These are phyloP conservation scores for Danielia reshetovae DNA, from an alignment of 805 yeast genomes.

Conservation along the genomic window DNA sequence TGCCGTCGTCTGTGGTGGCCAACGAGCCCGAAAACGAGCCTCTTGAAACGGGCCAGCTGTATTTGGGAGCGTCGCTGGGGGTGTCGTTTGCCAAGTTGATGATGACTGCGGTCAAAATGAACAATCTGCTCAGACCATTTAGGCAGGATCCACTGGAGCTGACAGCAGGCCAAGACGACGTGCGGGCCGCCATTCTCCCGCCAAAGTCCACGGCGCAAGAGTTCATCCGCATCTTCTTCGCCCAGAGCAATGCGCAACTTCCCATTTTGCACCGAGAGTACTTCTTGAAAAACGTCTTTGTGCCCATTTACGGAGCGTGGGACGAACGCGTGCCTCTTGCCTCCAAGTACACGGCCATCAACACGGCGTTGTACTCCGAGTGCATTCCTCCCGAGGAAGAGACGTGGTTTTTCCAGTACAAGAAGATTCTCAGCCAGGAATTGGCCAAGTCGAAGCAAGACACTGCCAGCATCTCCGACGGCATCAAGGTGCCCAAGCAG, in stretches of 20 bases:
- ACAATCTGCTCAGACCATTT: constrained; percentile 15
- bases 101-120: constrained; percentile 70
- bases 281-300: constrained; percentile 61
- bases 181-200: constrained; percentile 54
- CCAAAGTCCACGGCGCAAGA: constrained; percentile 67
- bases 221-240: constrained; percentile 62
- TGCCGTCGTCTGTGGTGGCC: background rate
- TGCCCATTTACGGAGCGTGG: constrained; percentile 75
- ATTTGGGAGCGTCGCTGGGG: constrained; percentile 17
- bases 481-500: constrained; percentile 43
- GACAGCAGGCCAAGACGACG: constrained; percentile 9
- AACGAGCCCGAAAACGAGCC: background rate
- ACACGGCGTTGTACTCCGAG: constrained; percentile 19
- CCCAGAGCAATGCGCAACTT: constrained; percentile 76
- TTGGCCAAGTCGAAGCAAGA: constrained; percentile 2
- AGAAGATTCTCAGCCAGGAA: constrained; percentile 20
- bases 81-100: constrained; percentile 62
- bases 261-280: constrained; percentile 82
- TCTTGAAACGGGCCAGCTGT: background rate
- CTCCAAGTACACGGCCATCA: constrained; percentile 49
- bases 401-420: constrained; percentile 48
- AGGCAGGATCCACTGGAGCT: constrained; percentile 12
- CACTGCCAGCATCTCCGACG: background rate
- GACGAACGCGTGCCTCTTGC: constrained; percentile 54
- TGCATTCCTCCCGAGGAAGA: constrained; percentile 17